A percentile compares a stretch with the other conserved stretches of the same genome.
Evolutionary conservation across 192 early-diverging fungal species (phyloP).

Genomic region (Entophlyctis luteolus): DNA sequence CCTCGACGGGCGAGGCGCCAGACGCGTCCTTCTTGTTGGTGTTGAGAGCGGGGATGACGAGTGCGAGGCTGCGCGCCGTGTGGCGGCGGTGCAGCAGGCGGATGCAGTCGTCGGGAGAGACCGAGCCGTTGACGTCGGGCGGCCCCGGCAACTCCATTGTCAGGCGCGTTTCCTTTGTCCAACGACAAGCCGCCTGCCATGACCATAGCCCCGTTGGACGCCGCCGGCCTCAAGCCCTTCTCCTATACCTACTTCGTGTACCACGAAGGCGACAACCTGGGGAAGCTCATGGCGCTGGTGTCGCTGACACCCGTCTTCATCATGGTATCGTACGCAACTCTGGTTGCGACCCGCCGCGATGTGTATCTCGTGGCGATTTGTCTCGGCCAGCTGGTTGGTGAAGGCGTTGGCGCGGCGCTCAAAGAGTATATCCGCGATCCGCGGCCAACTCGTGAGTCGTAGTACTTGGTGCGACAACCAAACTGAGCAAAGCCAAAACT

Average conservation of each 20-base stretch:
- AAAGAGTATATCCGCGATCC: conserved; percentile 60
- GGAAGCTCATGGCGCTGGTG: conserved; percentile 52
- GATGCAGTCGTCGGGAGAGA: not conserved
- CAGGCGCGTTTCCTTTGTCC: too few species aligned
- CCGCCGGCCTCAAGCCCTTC: conserved; percentile 46
- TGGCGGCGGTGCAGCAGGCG: not conserved
- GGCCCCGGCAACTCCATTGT: too few species aligned
- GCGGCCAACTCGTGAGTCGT: conserved; percentile 62
- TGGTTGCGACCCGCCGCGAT: conserved; percentile 59
- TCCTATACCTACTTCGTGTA: conserved; percentile 73
- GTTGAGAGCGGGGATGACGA: conserved; percentile 15
- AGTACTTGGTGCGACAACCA: too few species aligned
- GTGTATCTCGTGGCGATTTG: conserved; percentile 57
- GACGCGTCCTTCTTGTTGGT: conserved; percentile 13
- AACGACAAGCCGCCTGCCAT: too few species aligned
- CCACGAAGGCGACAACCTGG: conserved; percentile 50
- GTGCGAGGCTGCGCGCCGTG: not conserved
- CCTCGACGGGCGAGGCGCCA: conserved; percentile 14
- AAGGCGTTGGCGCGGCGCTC: conserved; percentile 56
- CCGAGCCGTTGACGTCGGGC: too few species aligned
- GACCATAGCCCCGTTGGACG: too few species aligned
- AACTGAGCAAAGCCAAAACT: too few species aligned
- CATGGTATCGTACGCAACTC: conserved; percentile 64
- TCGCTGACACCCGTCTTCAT: conserved; percentile 64
- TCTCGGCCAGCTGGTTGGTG: conserved; percentile 67